Conservation (phyloP, 306 rosid genomes). For the Corylus heterophylla region DNA sequence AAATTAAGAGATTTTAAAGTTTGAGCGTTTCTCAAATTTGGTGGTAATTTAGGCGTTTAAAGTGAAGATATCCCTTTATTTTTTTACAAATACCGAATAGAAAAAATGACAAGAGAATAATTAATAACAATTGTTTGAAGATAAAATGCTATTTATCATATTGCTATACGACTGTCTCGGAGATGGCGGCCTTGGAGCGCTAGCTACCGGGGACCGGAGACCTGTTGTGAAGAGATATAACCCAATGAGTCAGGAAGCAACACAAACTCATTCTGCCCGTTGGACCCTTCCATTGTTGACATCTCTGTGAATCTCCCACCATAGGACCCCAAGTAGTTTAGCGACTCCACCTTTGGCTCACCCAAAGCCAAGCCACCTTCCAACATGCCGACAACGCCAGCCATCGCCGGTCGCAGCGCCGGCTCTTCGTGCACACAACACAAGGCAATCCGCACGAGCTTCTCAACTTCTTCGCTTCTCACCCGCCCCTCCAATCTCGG, state of each 20-base stretch:
- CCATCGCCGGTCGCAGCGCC: conserved; percentile 70
- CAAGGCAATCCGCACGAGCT: conserved; percentile 68
- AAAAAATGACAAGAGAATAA: no score
- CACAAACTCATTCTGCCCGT: conserved; percentile 12
- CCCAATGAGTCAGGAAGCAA: conserved; percentile 26
- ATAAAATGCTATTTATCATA: no score
- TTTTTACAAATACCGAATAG: no score
- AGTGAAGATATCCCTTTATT: no score
- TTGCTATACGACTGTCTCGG: no score
- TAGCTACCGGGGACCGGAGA: conserved; percentile 86
- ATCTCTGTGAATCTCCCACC: conserved; percentile 78
- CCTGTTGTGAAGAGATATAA: conserved; percentile 64
- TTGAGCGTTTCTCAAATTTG: no score
- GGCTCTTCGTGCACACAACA: conserved; percentile 97
- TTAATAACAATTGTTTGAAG: no score
- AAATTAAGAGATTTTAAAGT: no score
- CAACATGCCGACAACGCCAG: conserved; percentile 68
- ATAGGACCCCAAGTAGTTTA: conserved; percentile 74
- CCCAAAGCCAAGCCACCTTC: conserved; percentile 69
- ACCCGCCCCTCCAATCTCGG: conserved; percentile 71
- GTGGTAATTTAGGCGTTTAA: no score
- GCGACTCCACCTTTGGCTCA: conserved; percentile 66
- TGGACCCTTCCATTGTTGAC: conserved; percentile 38
- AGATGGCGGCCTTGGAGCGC: background rate
- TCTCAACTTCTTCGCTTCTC: conserved; percentile 59